phyloP scores from a whole-genome alignment of 305 asterid species.

The Stenogyne calaminthoides region DNA sequence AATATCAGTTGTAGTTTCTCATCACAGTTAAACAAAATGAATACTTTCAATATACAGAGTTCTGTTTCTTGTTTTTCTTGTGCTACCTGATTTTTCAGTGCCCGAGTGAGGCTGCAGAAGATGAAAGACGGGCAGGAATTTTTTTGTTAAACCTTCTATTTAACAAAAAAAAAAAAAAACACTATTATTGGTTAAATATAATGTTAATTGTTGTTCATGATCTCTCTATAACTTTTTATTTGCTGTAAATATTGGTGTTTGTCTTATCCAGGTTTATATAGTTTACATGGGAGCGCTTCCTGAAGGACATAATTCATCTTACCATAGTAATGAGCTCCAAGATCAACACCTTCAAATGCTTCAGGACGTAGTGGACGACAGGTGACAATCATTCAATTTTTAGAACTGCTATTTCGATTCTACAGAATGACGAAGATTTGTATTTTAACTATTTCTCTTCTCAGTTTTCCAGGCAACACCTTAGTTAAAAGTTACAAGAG shows the following conservation, averaged over 20 bases:
- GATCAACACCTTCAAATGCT: conserved; percentile 33
- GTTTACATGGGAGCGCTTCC: conserved; percentile 38
- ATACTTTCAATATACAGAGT: not conserved
- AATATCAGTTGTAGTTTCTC: conserved; percentile 11
- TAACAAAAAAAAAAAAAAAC: too few relatives aligned
- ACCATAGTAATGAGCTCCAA: conserved; percentile 20
- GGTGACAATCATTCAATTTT: not conserved
- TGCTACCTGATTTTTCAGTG: conserved; percentile 25
- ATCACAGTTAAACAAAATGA: conserved; percentile 14
- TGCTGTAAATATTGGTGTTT: not conserved
- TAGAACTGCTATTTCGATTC: not conserved
- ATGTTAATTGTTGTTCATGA: not conserved
- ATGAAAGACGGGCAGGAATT: conserved; percentile 30
- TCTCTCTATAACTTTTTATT: not conserved
- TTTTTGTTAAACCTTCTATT: not conserved
- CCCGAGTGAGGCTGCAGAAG: conserved; percentile 23
- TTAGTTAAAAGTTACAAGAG: conserved; percentile 42
- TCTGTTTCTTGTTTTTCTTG: conserved; percentile 19
- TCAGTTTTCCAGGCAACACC: conserved; percentile 23
- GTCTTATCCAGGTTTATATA: conserved; percentile 27
- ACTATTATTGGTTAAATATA: not conserved
- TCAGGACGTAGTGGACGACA: conserved; percentile 29
- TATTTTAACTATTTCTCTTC: not conserved
- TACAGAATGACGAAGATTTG: not conserved
- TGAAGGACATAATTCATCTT: conserved; percentile 10